Conservation (phyloP, 1,284 basidiomycete genomes). For the Sporisorium scitamineum region DNA sequence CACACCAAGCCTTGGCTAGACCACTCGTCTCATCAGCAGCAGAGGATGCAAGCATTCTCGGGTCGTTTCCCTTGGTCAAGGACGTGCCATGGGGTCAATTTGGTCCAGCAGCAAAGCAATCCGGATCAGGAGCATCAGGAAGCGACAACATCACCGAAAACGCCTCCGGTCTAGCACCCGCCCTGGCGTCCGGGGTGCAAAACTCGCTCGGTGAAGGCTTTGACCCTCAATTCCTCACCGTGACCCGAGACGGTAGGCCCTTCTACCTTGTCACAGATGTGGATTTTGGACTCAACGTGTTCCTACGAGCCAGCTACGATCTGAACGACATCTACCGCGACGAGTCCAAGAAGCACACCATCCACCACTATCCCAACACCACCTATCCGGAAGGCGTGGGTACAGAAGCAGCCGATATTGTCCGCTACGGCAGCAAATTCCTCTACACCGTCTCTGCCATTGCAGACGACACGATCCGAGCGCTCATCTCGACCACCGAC, state of each 20-base stretch:
- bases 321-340: conserved; percentile 44
- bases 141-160: conserved; percentile 46
- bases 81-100: conserved; percentile 35
- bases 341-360: conserved; percentile 30
- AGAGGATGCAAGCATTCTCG: background rate
- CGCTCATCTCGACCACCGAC: conserved; percentile 25
- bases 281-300: conserved; percentile 35
- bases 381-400: conserved; percentile 40
- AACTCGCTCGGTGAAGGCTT: conserved; percentile 45
- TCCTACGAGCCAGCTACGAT: conserved; percentile 34
- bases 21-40: conserved; percentile 4
- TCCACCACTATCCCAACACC: conserved; percentile 26
- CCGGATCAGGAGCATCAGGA: conserved; percentile 21
- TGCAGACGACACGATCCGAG: conserved; percentile 37
- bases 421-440: conserved; percentile 22
- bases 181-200: conserved; percentile 28
- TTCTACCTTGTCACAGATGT: conserved; percentile 45
- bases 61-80: background rate
- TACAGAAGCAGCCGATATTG: conserved; percentile 43
- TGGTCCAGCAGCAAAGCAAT: conserved; percentile 21
- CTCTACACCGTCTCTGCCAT: conserved; percentile 42
- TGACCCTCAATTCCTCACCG: conserved; percentile 43
- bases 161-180: conserved; percentile 38
- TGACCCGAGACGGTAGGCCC: conserved; percentile 15
- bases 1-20: conserved; percentile 4